Base-by-base conservation (phyloP, 2,329 filamentous ascomycete genomes). In the Hirsutella minnesotensis region DNA sequence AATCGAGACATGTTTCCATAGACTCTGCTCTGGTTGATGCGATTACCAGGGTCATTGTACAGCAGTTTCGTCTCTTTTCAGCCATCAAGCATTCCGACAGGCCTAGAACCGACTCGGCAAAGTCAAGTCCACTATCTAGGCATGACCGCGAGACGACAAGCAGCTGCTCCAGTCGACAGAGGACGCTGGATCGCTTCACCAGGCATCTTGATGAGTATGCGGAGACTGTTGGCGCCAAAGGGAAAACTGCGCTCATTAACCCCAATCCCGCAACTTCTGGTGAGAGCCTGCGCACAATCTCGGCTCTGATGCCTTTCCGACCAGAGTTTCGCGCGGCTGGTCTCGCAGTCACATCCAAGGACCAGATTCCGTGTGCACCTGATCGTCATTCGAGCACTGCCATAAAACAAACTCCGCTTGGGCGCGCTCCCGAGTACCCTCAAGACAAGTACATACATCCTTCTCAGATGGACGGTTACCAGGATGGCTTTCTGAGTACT, bases 251-350 rank as follows among this genome's bases (percentile, higher is more conserved):
- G 1, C 49, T 63, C 15, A 60, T 61, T 10, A 67, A 65, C 1
- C 61, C 69, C 4, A 67, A 65, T 39, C 59, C 46, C 27, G 49
- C 64, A 1, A 59, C 61, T 12, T 69, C 68, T 3, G 61, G 56
- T n/a, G 50, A 55, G 39, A 75, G 66, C 35, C 57, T 68, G 38
- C 65, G 68, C 45, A 78, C 75, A 2, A 62, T 79, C 16, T 63
- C 67, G 21, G 71, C 69, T 24, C 57, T 79, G 3, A 53, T 75
- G 21, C 74, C 74, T 2, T 79, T 70, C 50, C 67, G 65, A 38
- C 59, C 66, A 4, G 66, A 79, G 46, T 77, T 79, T 47, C 61
- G 60, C 44, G 65, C 65, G 44, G 73, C 70, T 42, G 73, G 74
- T 2, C 61, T 79, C 40, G 73, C 74, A 2, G 68, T 79, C 1